A percentile compares a stretch with the other conserved stretches of the same genome.
phyloP scores from a whole-genome alignment of 345 rosid genomes.

The Clausena lansium region DNA sequence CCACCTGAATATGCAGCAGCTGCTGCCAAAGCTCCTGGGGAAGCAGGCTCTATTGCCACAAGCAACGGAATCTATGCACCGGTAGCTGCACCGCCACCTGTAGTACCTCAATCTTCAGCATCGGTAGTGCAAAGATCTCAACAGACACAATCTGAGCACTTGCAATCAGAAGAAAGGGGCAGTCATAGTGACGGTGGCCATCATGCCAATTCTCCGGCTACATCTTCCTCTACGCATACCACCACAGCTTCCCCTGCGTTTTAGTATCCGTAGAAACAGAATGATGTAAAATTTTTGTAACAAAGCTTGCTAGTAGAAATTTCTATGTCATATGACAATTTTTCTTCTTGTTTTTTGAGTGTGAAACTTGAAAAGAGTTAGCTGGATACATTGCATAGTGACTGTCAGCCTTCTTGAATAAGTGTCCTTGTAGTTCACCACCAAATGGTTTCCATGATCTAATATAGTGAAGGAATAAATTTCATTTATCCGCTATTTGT shows the following conservation, averaged over 20 bases:
- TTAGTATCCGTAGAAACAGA: neutral
- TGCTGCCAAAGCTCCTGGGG: conserved; percentile 28
- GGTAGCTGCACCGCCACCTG: conserved; percentile 30
- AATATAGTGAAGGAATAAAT: conserved; percentile 1
- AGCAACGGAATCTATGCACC: conserved; percentile 46
- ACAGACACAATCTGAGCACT: conserved; percentile 21
- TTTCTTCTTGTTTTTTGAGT: neutral
- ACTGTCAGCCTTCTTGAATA: conserved; percentile 18
- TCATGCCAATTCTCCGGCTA: conserved; percentile 53
- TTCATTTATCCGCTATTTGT: neutral
- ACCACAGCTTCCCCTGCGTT: conserved; percentile 47
- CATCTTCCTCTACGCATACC: conserved; percentile 72
- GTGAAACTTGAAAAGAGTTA: conserved; percentile 3
- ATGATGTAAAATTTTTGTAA: conserved; percentile 41
- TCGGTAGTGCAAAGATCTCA: conserved; percentile 8
- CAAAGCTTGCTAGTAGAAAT: conserved; percentile 13
- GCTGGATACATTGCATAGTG: conserved; percentile 1
- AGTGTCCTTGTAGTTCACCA: conserved; percentile 10
- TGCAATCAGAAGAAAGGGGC: conserved; percentile 50
- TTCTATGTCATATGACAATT: neutral
- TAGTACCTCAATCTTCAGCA: conserved; percentile 10
- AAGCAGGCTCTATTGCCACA: conserved; percentile 18
- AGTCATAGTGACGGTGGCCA: conserved; percentile 37
- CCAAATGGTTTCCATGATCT: conserved; percentile 5
- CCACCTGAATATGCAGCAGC: conserved; percentile 56